Evolutionary conservation across 768 basidiomycete genomes (phyloP), one percentile per base, ranked within the genome.

Genomic region (Suillus clintonianus): DNA sequence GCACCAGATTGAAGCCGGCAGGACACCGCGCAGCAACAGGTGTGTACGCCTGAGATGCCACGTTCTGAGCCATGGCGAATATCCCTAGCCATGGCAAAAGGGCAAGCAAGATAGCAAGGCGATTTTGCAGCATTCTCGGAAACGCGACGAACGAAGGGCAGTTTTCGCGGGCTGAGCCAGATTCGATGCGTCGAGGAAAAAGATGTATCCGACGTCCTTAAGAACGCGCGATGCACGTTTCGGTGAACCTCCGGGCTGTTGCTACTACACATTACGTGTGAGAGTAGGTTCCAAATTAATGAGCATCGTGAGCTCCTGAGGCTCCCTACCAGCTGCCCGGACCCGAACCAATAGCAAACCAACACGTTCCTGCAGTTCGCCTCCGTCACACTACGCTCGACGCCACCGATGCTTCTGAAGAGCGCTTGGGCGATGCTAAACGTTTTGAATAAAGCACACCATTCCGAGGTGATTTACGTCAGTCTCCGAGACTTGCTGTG

Each of bases 1-100:
- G 76, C 30, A 77, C 74, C 51, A 77, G 70, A 1, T 59, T n/a
- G 17, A 77, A 75, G 27, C 34, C 71, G 1, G 61, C 19, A 0
- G 74, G 69, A 41, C 76, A 77, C 4, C 58, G 1, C 2, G 50
- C 69, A 14, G 64, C 56, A 4, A 65, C 30, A 1, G 76, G 74
- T 0, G 68, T 72, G 47, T 75, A 77, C 0, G 66, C 69, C 22
- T 55, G 60, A 6, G 74, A 77, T 19, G 74, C 68, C 17, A 70
- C 34, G n/a, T 59, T 65, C 37, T 77, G 72, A 5, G 72, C 71
- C 27, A 62, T 39, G 13, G 55, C 69, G 15, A 5, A 61, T 22
- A 32, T 17, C 19, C 32, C 30, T 2, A 63, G 60, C 65, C 57
- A 67, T 53, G 51, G 7, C 0, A 42, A 27, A 2, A 68, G 15